A percentile compares a stretch with the other conserved stretches of the same genome.
phyloP scores from a whole-genome alignment of 2,329 filamentous ascomycete species.

The Hymenoscyphus repandus region DNA sequence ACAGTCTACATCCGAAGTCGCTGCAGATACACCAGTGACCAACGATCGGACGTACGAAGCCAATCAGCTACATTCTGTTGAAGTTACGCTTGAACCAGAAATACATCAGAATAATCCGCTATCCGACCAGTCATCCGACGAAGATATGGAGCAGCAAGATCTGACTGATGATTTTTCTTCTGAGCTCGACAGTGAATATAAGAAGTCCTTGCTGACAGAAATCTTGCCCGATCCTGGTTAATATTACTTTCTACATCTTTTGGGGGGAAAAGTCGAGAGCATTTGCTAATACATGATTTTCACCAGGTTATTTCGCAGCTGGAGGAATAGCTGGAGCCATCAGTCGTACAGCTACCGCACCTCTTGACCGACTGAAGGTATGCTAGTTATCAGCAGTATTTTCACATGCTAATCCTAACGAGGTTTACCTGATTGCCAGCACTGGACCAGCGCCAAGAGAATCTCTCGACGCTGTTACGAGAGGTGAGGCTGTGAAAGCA shows the following conservation, averaged over 20 bases:
- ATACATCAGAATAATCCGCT: neutral
- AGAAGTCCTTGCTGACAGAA: slow-evolving; percentile 28
- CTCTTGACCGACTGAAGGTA: slow-evolving; percentile 84
- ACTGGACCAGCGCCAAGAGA: slow-evolving; percentile 57
- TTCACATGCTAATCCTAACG: neutral
- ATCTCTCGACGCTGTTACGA: slow-evolving; percentile 61
- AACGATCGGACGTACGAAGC: slow-evolving; percentile 14
- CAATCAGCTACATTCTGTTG: slow-evolving; percentile 12
- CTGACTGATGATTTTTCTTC: slow-evolving; percentile 13
- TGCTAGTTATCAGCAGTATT: neutral
- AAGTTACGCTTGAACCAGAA: slow-evolving; percentile 6
- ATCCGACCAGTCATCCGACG: neutral
- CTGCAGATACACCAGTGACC: slow-evolving; percentile 2
- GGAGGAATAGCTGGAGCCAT: slow-evolving; percentile 92
- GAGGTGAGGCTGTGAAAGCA: slow-evolving; percentile 61
- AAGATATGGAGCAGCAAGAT: slow-evolving; percentile 4
- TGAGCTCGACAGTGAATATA: slow-evolving; percentile 11
- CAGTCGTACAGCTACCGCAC: slow-evolving; percentile 90
- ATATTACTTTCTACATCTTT: slow-evolving; percentile 8
- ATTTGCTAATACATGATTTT: neutral
- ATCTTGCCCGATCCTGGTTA: slow-evolving; percentile 63
- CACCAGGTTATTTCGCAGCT: slow-evolving; percentile 83
- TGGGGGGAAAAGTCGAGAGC: neutral
- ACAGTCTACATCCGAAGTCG: neutral
- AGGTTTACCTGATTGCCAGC: slow-evolving; percentile 90